phyloP scores from a whole-genome alignment of 2,329 filamentous ascomycete genomes.

The Fusarium chaquense region DNA sequence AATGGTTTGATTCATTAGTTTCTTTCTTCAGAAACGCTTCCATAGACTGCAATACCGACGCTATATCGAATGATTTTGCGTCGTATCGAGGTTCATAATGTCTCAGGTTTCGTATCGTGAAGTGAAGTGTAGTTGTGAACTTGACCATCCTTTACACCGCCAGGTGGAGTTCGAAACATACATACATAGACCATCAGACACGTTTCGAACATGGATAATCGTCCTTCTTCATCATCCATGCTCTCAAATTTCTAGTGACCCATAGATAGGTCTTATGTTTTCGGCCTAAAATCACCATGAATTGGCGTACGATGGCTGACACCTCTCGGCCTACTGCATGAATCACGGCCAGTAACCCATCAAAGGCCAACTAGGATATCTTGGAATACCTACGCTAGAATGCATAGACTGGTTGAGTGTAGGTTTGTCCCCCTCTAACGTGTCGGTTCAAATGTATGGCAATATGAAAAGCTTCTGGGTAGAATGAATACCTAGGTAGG shows the following conservation, averaged over 20 bases:
- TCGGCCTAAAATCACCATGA: not conserved
- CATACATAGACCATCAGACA: slow-evolving; percentile 1
- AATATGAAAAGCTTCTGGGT: not conserved
- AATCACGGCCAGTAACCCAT: not conserved
- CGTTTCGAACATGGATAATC: not conserved
- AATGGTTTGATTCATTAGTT: not conserved
- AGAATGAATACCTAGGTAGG: too few relatives aligned
- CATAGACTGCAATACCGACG: not conserved
- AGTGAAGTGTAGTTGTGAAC: slow-evolving; percentile 15
- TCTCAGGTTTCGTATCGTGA: slow-evolving; percentile 18
- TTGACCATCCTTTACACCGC: slow-evolving; percentile 18
- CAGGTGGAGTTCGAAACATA: slow-evolving; percentile 21
- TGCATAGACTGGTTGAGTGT: not conserved
- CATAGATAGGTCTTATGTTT: not conserved
- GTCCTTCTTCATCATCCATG: not conserved
- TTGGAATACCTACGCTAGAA: not conserved
- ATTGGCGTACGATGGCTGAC: not conserved
- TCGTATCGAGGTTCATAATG: not conserved
- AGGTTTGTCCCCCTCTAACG: not conserved
- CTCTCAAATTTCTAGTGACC: not conserved
- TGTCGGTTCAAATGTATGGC: not conserved
- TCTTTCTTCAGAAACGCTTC: not conserved
- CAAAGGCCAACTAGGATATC: too few relatives aligned
- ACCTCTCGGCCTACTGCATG: not conserved
- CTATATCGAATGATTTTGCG: not conserved